Evolutionary conservation across 2,329 filamentous ascomycete species (phyloP), one percentile per base, ranked within the genome.

Genomic region (Plenodomus biglobosus): DNA sequence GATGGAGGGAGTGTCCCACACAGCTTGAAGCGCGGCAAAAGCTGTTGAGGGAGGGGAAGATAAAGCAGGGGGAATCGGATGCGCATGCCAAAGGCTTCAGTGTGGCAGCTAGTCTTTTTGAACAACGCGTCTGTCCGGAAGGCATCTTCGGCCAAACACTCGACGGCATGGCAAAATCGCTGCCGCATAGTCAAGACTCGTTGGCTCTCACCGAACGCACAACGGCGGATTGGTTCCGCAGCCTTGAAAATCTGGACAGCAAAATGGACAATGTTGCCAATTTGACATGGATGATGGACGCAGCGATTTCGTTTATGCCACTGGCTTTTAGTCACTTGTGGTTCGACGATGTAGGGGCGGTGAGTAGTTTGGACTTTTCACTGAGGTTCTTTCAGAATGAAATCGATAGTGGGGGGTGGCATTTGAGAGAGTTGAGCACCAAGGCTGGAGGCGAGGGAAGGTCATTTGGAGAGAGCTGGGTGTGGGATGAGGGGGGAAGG

Each of bases 321-420:
- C 52, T 81, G 41, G 65, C 62, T 1, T 76, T 78, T 42, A 70
- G 63, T 42, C 68, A 76, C 8, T 56, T 71, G 64, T 76, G 70
- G 55, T 66, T 80, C 32, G 71, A 75, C 1, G 76, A 80, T 32
- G 68, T 68, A 0, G 70, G 55, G 6, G 76, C 77, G 2, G 78
- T 73, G 42, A 75, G 73, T 2, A 75, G 71, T 8, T 56, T 81
- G n/a, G 78, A 81, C 53, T 81, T 81, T 59, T 73, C 79, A 3
- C 47, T 81, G 46, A 65, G 78, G 0, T 19, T 53, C 78, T 6
- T 76, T 78, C 49, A 62, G 59, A 1, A 70, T 66, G 44, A 35
- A 16, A 32, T 79, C 36, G 66, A 78, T 42, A 8, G 79, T 46
- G 54, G 58, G 6, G 40, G 68, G 18, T 81, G 78, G 77, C 67